Percentiles rank a stretch among this genome's conserved stretches.
These are phyloP conservation scores for Fraxinus paxiana DNA, from an alignment of 305 asterid species.

Conservation along the genomic window DNA sequence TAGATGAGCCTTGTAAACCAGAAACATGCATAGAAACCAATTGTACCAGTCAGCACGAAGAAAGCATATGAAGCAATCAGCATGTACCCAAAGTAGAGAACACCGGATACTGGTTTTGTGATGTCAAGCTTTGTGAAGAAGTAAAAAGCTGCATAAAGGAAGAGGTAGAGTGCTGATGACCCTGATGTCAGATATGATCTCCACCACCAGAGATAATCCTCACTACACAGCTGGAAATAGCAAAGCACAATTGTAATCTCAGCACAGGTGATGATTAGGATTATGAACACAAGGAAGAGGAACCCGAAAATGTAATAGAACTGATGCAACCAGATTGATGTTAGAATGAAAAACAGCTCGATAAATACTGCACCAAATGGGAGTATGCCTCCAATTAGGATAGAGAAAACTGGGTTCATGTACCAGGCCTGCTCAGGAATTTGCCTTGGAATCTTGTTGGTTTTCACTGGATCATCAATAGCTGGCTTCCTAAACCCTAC, in stretches of 20 bases:
- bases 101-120: slow-evolving; percentile 9
- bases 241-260: slow-evolving; percentile 15
- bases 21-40: slow-evolving; percentile 15
- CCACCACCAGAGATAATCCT: slow-evolving; percentile 20
- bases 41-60: slow-evolving; percentile 12
- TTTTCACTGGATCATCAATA: slow-evolving; percentile 11
- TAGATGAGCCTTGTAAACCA: slow-evolving; percentile 13
- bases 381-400: slow-evolving; percentile 14
- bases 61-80: slow-evolving; percentile 15
- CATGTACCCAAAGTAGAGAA: slow-evolving; percentile 12
- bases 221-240: slow-evolving; percentile 17
- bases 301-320: slow-evolving; percentile 15
- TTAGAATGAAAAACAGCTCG: slow-evolving; percentile 9
- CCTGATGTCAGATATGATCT: slow-evolving; percentile 12
- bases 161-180: slow-evolving; percentile 15
- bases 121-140: slow-evolving; percentile 13
- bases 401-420: slow-evolving; percentile 12
- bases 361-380: slow-evolving; percentile 12
- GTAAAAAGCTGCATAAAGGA: slow-evolving; percentile 8
- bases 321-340: slow-evolving; percentile 14
- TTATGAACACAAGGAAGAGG: slow-evolving; percentile 5
- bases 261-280: slow-evolving; percentile 12
- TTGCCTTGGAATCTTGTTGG: slow-evolving; percentile 9
- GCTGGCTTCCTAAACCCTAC: slow-evolving; percentile 13
- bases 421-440: slow-evolving; percentile 15